These are phyloP conservation scores for Trametopsis cervina DNA, from an alignment of 768 basidiomycete species.

Conservation along the genomic window DNA sequence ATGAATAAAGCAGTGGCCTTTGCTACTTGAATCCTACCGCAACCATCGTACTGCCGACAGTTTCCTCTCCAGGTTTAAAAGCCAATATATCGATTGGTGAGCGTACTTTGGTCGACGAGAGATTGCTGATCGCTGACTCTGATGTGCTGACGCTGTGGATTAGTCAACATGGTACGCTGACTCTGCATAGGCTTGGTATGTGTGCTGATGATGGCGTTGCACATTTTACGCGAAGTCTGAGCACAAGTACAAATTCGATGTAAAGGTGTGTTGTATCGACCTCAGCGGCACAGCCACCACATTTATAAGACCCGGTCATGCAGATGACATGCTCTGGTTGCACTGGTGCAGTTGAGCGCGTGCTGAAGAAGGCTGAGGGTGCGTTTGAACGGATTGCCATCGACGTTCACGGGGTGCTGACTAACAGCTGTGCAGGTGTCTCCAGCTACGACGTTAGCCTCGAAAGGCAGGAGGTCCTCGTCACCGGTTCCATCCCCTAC, in stretches of 20 bases:
- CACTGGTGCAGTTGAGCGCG: slow-evolving; percentile 75
- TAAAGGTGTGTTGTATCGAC: slow-evolving; percentile 48
- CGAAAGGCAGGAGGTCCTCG: slow-evolving; percentile 65
- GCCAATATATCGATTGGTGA: too few species aligned
- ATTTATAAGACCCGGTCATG: neutral
- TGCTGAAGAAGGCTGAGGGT: slow-evolving; percentile 60
- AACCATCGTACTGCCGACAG: too few species aligned
- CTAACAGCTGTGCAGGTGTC: slow-evolving; percentile 37
- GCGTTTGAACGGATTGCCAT: slow-evolving; percentile 20
- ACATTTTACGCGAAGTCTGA: slow-evolving; percentile 19
- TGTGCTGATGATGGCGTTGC: slow-evolving; percentile 3
- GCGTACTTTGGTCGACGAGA: too few species aligned
- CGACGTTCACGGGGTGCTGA: neutral
- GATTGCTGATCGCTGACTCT: too few species aligned
- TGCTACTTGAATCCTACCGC: too few species aligned
- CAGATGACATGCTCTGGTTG: slow-evolving; percentile 88
- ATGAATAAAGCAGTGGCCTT: too few species aligned
- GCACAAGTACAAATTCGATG: slow-evolving; percentile 70
- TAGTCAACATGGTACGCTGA: slow-evolving; percentile 13
- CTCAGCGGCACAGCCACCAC: neutral
- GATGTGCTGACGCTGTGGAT: neutral
- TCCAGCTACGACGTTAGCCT: slow-evolving; percentile 53
- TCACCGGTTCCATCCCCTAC: slow-evolving; percentile 53
- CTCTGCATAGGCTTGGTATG: neutral
- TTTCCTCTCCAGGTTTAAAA: too few species aligned